phyloP scores from a whole-genome alignment of 208 protist genomes.

The Leishmania gerbilli region DNA sequence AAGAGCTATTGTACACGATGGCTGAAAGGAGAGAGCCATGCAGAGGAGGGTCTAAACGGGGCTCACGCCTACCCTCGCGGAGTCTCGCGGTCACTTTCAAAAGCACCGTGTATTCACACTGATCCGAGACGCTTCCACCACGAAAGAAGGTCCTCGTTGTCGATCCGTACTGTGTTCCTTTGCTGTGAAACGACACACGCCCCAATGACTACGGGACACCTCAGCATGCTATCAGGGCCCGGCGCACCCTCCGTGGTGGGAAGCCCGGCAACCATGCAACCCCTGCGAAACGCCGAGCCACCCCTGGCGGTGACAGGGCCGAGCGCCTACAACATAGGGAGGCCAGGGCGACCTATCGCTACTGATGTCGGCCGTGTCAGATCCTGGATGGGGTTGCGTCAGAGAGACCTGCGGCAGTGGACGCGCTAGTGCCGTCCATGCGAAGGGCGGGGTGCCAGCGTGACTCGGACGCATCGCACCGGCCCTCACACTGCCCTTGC shows the following conservation, averaged over 20 bases:
- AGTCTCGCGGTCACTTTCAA: neutral
- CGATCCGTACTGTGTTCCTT: neutral
- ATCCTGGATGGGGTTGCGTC: neutral
- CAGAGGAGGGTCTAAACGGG: neutral
- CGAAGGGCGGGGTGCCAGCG: neutral
- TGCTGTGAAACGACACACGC: neutral
- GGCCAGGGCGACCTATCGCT: neutral
- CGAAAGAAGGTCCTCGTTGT: neutral
- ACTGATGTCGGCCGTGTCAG: neutral
- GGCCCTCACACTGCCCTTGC: neutral
- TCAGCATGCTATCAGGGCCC: neutral
- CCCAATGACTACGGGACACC: neutral
- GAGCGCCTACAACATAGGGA: neutral
- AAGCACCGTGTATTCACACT: neutral
- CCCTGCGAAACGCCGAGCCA: neutral
- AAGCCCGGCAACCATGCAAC: neutral
- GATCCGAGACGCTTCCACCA: neutral
- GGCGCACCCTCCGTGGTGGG: no score
- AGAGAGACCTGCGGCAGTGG: neutral
- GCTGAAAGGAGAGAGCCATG: neutral
- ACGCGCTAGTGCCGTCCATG: neutral
- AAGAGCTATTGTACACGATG: neutral
- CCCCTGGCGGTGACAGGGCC: neutral
- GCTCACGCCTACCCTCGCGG: neutral
- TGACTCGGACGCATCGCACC: neutral